A percentile compares a stretch with the other conserved stretches of the same genome.
Evolutionary conservation across 140 eudicot species (phyloP).

Genomic region (Anethum foeniculum): DNA sequence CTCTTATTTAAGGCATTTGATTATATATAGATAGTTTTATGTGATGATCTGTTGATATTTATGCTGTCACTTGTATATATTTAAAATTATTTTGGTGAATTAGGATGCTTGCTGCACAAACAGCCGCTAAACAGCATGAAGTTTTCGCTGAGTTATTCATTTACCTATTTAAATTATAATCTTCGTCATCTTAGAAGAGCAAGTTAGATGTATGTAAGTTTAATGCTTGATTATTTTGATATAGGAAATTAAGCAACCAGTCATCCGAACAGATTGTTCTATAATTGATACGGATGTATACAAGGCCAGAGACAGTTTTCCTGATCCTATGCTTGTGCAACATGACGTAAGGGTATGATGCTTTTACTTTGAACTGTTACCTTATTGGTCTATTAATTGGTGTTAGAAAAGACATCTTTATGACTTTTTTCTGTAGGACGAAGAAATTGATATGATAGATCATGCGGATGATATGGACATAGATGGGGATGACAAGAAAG

Average conservation of each 20-base stretch:
- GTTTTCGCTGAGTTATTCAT: constrained; percentile 32
- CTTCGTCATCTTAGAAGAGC: neutral
- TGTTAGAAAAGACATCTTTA: neutral
- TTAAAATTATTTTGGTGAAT: neutral
- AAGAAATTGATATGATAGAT: constrained; percentile 59
- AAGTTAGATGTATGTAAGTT: neutral
- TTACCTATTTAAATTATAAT: neutral
- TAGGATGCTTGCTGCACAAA: constrained; percentile 67
- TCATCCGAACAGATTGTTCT: constrained; percentile 26
- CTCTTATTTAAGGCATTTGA: constrained; percentile 7
- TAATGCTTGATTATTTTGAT: neutral
- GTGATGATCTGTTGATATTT: neutral
- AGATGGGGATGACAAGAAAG: constrained; percentile 42
- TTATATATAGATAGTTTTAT: neutral
- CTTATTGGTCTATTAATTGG: neutral
- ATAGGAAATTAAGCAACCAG: constrained; percentile 40
- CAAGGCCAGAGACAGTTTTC: constrained; percentile 19
- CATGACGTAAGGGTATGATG: constrained; percentile 58
- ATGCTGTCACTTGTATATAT: neutral
- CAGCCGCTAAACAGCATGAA: constrained; percentile 32
- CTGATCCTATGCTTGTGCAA: constrained; percentile 68
- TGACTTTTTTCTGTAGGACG: constrained; percentile 21
- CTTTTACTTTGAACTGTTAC: neutral
- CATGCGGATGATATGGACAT: constrained; percentile 36
- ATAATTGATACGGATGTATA: constrained; percentile 46